Conservation (phyloP, 176 grass and related monocot genomes). For the Thalia dealbata region DNA sequence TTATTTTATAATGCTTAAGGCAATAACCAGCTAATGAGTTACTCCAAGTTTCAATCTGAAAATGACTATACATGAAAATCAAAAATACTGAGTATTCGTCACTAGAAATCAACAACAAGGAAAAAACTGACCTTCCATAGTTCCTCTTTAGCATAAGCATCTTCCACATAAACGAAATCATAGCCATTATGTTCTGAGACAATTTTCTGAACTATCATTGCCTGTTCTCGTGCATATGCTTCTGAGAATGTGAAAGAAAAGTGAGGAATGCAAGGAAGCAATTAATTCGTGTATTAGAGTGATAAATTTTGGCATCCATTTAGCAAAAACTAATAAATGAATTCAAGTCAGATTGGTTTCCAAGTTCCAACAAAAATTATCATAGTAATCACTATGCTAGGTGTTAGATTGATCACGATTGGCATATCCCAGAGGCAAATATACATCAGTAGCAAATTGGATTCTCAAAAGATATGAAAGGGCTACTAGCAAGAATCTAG, state of each 20-base stretch:
- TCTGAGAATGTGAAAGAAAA: conserved; percentile 49
- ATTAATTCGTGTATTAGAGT: background rate
- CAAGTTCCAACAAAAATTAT: no score
- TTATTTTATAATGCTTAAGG: no score
- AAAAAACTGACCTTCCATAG: conserved; percentile 64
- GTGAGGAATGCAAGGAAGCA: background rate
- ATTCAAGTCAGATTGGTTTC: no score
- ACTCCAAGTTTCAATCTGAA: background rate
- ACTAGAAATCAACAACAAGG: background rate
- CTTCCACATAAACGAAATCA: conserved; percentile 87
- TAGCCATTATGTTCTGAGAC: conserved; percentile 70
- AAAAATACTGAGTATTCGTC: background rate
- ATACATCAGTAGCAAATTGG: no score
- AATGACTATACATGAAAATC: background rate
- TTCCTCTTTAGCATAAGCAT: conserved; percentile 61
- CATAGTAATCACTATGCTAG: no score
- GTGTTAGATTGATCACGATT: no score
- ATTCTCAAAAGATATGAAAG: no score
- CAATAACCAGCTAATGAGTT: no score
- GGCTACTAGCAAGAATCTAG: no score
- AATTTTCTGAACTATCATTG: conserved; percentile 87
- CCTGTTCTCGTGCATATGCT: conserved; percentile 90
- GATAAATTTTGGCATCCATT: background rate
- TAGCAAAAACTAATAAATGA: no score
- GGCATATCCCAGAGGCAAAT: no score